Percentiles rank a stretch among this genome's conserved stretches.
Evolutionary conservation across 164 flowering plant genomes (phyloP).

Genomic region (Litsea cubeba): DNA sequence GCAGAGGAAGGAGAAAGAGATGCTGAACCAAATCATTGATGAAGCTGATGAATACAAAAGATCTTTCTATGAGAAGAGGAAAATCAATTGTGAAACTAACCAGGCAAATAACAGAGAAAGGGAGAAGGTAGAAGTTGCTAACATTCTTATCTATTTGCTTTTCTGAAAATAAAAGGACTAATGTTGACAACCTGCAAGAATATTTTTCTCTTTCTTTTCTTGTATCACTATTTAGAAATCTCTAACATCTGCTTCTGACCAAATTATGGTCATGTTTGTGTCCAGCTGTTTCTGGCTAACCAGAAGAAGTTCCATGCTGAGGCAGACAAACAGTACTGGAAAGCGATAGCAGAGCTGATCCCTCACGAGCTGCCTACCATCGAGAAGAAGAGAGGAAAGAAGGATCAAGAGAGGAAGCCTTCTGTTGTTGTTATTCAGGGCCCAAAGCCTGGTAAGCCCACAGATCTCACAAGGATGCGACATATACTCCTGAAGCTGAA

Average conservation of each 20-base stretch:
- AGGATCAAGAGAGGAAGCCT: slow-evolving; percentile 82
- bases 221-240: neutral
- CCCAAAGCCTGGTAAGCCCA: slow-evolving; percentile 95
- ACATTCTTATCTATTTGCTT: neutral
- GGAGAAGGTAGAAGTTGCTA: slow-evolving; percentile 59
- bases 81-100: slow-evolving; percentile 64
- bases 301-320: slow-evolving; percentile 93
- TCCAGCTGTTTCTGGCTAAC: slow-evolving; percentile 59
- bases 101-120: slow-evolving; percentile 68
- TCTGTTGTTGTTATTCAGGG: slow-evolving; percentile 74
- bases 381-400: slow-evolving; percentile 81
- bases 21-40: slow-evolving; percentile 68
- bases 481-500: slow-evolving; percentile 81
- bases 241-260: neutral
- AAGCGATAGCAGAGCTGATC: slow-evolving; percentile 80
- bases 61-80: slow-evolving; percentile 81
- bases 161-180: neutral
- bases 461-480: slow-evolving; percentile 84
- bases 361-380: slow-evolving; percentile 80
- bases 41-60: slow-evolving; percentile 84
- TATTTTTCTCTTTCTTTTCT: neutral
- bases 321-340: slow-evolving; percentile 92
- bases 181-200: neutral
- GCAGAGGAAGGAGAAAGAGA: slow-evolving; percentile 85
- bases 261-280: slow-evolving; percentile 6